These are phyloP conservation scores for Rutstroemia sp. DNA, from an alignment of 2,329 filamentous ascomycete genomes.

Conservation along the genomic window DNA sequence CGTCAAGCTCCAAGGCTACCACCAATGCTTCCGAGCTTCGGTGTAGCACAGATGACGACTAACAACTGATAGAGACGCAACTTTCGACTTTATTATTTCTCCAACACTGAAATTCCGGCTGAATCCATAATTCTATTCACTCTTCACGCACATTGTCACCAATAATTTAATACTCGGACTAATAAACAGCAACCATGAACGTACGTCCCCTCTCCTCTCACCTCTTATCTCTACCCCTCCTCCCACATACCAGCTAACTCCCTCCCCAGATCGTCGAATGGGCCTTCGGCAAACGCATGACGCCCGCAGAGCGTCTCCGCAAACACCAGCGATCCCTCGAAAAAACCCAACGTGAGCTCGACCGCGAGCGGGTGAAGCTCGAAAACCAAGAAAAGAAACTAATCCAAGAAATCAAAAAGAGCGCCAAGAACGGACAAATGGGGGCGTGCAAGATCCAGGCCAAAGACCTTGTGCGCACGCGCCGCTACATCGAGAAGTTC, in stretches of 20 bases:
- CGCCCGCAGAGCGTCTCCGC: conserved; percentile 81
- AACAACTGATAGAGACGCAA: neutral
- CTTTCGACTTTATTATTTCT: conserved; percentile 1
- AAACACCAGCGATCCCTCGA: conserved; percentile 96
- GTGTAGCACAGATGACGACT: conserved; percentile 1
- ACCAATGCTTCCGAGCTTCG: neutral
- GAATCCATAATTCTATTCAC: neutral
- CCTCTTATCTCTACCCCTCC: neutral
- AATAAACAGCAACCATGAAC: conserved; percentile 40
- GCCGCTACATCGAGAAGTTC: conserved; percentile 96
- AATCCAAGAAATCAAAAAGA: conserved; percentile 93
- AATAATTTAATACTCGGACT: too few species aligned
- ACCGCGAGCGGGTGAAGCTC: conserved; percentile 88
- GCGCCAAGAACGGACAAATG: conserved; percentile 95
- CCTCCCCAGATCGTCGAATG: conserved; percentile 79
- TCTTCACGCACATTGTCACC: neutral
- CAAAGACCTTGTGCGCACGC: conserved; percentile 88
- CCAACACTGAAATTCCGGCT: neutral
- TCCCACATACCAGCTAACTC: neutral
- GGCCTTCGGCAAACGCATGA: conserved; percentile 99
- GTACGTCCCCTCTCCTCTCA: conserved; percentile 29
- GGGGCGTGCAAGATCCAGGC: conserved; percentile 98
- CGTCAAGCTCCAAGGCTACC: conserved; percentile 4
- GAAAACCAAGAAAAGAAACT: conserved; percentile 99
- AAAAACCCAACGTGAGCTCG: conserved; percentile 93